Evolutionary conservation across 495 filamentous ascomycete species (phyloP), one percentile per base, ranked within the genome.

Genomic region (Evansstolkia leycettana): DNA sequence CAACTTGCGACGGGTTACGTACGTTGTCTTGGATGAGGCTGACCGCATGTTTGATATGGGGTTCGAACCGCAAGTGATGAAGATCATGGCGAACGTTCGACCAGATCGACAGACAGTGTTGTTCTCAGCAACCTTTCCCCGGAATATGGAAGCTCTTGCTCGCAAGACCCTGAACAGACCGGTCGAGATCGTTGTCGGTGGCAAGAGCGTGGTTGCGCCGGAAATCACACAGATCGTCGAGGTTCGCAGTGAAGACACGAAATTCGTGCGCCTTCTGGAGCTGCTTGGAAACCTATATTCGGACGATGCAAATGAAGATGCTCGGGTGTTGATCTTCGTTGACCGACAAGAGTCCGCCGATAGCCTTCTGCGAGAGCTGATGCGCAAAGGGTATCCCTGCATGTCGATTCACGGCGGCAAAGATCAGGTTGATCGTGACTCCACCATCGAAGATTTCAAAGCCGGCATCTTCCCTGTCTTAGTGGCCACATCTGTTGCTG

Each of bases 21-120:
- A 94, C 47, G 69, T 94, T 11, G 90, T 96, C 11, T 71, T 99
- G 23, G 92, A 99, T 48, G 92, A 99, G 55, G 92, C 92, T 13
- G 92, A 99, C 48, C 79, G 92, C 29, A 99, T 99, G 92, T 96
- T 95, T 46, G 92, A 99, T 53, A 95, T 99, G 92, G 92, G 92
- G 4, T 96, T 99, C 41, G 89, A 94, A 55, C 89, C 89, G 1
- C 92, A 96, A 48, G 86, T 99, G 31, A 90, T 89, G 82, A 95
- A 93, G 55, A 88, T 99, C 37, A 73, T 96, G 46, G 73, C 70
- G 40, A 94, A 90, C 48, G 80, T 93, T 40, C 79, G 92, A 28
- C 87, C 90, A 0, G 78, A 95, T 48, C 77, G 83, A 11, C 92
- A 99, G 53, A 94, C 86, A 0, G 84, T 96, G 13, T 65, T 96